A percentile compares a stretch with the other conserved stretches of the same genome.
Conservation (phyloP, 164 flowering plant genomes). For the grape (Vitis vinifera) region DNA sequence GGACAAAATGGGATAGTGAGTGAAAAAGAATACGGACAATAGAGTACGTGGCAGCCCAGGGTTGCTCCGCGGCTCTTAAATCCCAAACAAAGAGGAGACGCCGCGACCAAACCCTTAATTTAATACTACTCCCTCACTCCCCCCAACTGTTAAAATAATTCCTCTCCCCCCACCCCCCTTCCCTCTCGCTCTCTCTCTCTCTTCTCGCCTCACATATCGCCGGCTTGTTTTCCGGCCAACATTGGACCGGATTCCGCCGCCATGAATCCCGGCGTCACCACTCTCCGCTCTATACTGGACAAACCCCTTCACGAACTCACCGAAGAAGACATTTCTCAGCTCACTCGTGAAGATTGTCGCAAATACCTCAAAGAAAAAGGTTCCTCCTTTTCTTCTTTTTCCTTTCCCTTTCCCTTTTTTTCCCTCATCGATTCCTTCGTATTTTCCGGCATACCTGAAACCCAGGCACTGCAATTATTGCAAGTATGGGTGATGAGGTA, state of each 20-base stretch:
- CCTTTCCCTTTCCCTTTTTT: constrained; percentile 1
- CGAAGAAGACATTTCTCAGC: constrained; percentile 93
- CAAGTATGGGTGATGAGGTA: not conserved
- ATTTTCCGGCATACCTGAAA: constrained; percentile 7
- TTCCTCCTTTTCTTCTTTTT: constrained; percentile 9
- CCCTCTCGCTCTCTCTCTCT: constrained; percentile 2
- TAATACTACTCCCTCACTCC: not conserved
- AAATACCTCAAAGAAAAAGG: constrained; percentile 91
- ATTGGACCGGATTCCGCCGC: constrained; percentile 25
- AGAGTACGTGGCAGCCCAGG: constrained; percentile 56
- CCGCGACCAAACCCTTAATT: constrained; percentile 14
- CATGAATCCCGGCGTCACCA: constrained; percentile 43
- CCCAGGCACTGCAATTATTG: not conserved
- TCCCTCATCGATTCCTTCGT: not conserved
- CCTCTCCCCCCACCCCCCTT: not conserved
- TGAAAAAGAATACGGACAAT: not conserved
- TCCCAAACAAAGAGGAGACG: constrained; percentile 26
- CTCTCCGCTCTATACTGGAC: constrained; percentile 59
- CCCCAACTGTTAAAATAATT: not conserved
- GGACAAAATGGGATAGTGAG: not conserved
- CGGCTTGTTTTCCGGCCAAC: constrained; percentile 2
- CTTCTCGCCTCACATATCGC: not conserved
- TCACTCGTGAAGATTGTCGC: constrained; percentile 97
- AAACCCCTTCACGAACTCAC: constrained; percentile 81
- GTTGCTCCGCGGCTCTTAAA: constrained; percentile 33